Conservation (phyloP, 2,329 filamentous ascomycete genomes). For the Xylariaceae sp. region DNA sequence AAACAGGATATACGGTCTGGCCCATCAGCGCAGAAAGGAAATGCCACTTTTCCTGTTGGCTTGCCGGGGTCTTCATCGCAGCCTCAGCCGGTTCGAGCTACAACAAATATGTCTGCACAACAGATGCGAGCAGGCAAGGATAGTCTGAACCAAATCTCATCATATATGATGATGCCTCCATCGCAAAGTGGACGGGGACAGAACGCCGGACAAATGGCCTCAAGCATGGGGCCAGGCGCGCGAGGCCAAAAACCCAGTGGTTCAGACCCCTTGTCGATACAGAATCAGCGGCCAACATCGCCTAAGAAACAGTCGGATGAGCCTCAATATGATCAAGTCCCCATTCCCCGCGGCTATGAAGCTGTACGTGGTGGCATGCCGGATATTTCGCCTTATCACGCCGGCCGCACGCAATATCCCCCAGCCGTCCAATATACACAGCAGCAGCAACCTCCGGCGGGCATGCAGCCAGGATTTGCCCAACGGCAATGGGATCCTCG, state of each 20-base stretch:
- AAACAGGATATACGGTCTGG: slow-evolving; percentile 12
- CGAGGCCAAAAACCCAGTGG: slow-evolving; percentile 11
- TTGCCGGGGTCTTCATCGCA: slow-evolving; percentile 3
- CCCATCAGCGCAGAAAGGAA: background rate
- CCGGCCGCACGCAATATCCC: slow-evolving; percentile 21
- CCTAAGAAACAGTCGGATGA: slow-evolving; percentile 19
- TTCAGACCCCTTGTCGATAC: slow-evolving; percentile 11
- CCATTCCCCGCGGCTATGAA: slow-evolving; percentile 32
- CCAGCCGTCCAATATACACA: slow-evolving; percentile 13
- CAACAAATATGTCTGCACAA: slow-evolving; percentile 18
- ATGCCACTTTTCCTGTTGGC: background rate
- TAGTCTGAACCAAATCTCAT: slow-evolving; percentile 4
- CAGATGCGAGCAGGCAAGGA: slow-evolving; percentile 19
- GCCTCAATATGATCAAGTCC: slow-evolving; percentile 30
- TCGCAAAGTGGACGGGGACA: slow-evolving; percentile 18
- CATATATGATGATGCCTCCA: slow-evolving; percentile 5
- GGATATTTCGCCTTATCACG: slow-evolving; percentile 29
- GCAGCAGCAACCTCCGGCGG: slow-evolving; percentile 17
- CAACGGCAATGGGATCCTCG: slow-evolving; percentile 26
- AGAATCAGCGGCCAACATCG: slow-evolving; percentile 10
- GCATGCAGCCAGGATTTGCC: slow-evolving; percentile 12
- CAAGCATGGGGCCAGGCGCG: slow-evolving; percentile 14
- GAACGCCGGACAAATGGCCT: slow-evolving; percentile 18
- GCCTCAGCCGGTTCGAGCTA: slow-evolving; percentile 17
- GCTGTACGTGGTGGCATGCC: slow-evolving; percentile 29